Evolutionary conservation across 2,329 filamentous ascomycete genomes (phyloP).

Genomic region (Pezicula radicicola): DNA sequence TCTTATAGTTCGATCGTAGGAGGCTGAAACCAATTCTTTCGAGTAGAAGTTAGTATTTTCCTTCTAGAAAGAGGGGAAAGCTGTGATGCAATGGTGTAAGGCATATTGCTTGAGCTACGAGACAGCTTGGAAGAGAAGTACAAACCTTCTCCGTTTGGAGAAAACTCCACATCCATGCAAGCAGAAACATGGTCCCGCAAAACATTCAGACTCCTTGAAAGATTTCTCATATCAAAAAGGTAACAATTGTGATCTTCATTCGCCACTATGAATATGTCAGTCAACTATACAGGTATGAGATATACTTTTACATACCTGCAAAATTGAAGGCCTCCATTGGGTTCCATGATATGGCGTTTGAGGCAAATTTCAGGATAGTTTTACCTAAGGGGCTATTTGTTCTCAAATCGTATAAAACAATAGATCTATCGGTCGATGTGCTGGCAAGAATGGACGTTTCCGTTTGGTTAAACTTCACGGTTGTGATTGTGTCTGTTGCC

Average conservation of each 20-base stretch:
- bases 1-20: slow-evolving; percentile 83
- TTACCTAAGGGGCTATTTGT: slow-evolving; percentile 81
- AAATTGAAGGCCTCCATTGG: slow-evolving; percentile 97
- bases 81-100: too few relatives aligned
- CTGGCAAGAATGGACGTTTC: slow-evolving; percentile 90
- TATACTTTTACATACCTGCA: slow-evolving; percentile 38
- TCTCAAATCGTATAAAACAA: slow-evolving; percentile 90
- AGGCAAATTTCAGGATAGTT: slow-evolving; percentile 76
- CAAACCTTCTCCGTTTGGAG: slow-evolving; percentile 73
- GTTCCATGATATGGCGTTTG: slow-evolving; percentile 86
- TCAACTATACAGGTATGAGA: too few relatives aligned
- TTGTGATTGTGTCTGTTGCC: slow-evolving; percentile 83
- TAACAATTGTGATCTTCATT: slow-evolving; percentile 92
- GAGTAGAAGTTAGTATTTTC: too few relatives aligned
- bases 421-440: slow-evolving; percentile 77
- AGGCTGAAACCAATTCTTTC: slow-evolving; percentile 78
- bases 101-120: too few relatives aligned
- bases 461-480: slow-evolving; percentile 86
- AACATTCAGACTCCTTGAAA: slow-evolving; percentile 83
- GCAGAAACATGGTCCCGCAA: slow-evolving; percentile 86
- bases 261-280: slow-evolving; percentile 47
- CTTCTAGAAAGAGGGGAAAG: too few relatives aligned
- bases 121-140: too few relatives aligned
- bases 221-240: slow-evolving; percentile 91
- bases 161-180: slow-evolving; percentile 96